Evolutionary conservation across 1,139 yeast genomes (phyloP), one percentile per base, ranked within the genome.

Genomic region (Candida frijolesensis): DNA sequence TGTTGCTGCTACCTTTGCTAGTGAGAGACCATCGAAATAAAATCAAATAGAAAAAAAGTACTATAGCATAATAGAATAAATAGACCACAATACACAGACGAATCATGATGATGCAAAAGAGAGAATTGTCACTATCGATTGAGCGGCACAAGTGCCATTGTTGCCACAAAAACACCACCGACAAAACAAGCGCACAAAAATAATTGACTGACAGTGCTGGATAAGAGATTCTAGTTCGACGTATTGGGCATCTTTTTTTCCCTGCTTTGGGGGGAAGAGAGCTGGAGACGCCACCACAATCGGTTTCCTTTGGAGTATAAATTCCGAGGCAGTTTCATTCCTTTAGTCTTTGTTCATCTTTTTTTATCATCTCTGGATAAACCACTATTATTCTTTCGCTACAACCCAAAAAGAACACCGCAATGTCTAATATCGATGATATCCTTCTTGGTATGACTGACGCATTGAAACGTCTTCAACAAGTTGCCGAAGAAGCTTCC

Each of bases 1-100:
- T 55, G 98, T 94, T 40, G 99, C 97, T 39, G 99, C 98, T 30
- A 95, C 99, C 2, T 94, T 94, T 77, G 99, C 97, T 14, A 61
- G 75, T 27, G 58, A 67, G 53, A 67, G 60, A 45, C 79, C 78
- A 37, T 12, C 25, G 6, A 37, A 39, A 30, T 14, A 30, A 27
- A 27, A 29, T 9, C 25, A 19, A 38, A 37, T 39, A 45, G 38
- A 34, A 16, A 40, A 6, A 18, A 33, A 35, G 22, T 38, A 6
- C 9, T 19, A 22, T 38, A 38, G 19, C 19, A 25, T 14, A 40
- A 16, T 10, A 16, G 42, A 25, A 40, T 29, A 9, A 19, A 40
- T 16, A n/a, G 16, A 38, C 42, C 9, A 25, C 22, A n/a, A 19
- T 14, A 38, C 12, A 25, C 35, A 9, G 15, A 33, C 16, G 16